Evolutionary conservation across 176 grass and related monocot species (phyloP), one percentile per base, ranked within the genome.

Genomic region (Elaeis guineensis): DNA sequence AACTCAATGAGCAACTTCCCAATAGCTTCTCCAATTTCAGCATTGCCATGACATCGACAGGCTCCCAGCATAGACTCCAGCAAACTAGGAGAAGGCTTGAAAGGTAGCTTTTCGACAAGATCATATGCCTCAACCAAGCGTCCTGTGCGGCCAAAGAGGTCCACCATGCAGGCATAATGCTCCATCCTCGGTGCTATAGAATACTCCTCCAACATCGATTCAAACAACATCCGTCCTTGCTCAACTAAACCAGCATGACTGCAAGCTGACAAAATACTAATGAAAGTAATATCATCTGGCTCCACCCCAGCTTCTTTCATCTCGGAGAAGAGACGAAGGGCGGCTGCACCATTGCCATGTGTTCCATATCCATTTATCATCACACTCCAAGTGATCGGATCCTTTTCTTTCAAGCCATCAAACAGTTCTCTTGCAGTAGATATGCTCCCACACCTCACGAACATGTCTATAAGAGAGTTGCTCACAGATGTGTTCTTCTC

Each of bases 41-140:
- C 64, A 78, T 84, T 81, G 57, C 74, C 66, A 72, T 89, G 81
- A 54, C 69, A 81, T 57, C 58, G 79, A 75, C 86, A 89, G 26
- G 86, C 81, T 78, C 81, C 86, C 69, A 89, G 86, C 66, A 89
- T 66, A 7, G 86, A 89, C 72, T 81, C 86, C 17, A 84, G 74
- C 70, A 89, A 81, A 49, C 55, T 84, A 67, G 76, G 70, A 28
- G 81, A 81, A 60, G 81, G 77, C 21, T 72, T 80, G 21, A 78
- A 75, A 16, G 81, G 86, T 56, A 89, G 77, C 53, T 55, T 78
- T 71, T 51, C 72, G 25, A 81, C 60, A 81, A 89, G 22, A 52
- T 84, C 80, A 69, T 89, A 84, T 69, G 86, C 81, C 69, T 75
- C 81, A 51, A 78, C 58, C 77, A 89, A 75, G 62, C 78, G 70